Evolutionary conservation across 352 stramenopile species (phyloP).

Genomic region (Phytophthora pseudosyringae): DNA sequence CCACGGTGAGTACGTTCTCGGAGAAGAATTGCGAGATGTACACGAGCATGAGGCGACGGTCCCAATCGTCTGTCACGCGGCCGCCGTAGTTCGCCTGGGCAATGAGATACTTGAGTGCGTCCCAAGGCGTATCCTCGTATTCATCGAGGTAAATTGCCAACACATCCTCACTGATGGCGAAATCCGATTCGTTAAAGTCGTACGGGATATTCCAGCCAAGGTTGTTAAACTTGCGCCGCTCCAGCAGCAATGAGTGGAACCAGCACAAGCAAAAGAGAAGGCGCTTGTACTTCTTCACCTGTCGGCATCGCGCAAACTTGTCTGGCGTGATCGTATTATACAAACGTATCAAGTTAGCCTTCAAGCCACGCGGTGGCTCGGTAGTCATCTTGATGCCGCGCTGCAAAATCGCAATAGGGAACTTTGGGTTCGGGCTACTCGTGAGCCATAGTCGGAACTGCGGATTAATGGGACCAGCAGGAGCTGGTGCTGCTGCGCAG

Average conservation of each 20-base stretch:
- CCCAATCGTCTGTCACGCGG: constrained; percentile 96
- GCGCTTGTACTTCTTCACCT: constrained; percentile 92
- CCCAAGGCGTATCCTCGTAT: constrained; percentile 93
- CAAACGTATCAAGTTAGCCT: constrained; percentile 93
- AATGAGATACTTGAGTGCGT: constrained; percentile 96
- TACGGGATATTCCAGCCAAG: constrained; percentile 98
- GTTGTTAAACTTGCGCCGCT: constrained; percentile 97
- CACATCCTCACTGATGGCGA: constrained; percentile 96
- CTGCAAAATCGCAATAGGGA: constrained; percentile 96
- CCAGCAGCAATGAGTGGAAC: constrained; percentile 96
- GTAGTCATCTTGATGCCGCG: constrained; percentile 97
- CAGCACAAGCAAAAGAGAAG: constrained; percentile 95
- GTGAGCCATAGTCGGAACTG: constrained; percentile 95
- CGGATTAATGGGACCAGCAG: constrained; percentile 62
- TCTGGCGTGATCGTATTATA: constrained; percentile 94
- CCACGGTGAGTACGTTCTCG: constrained; percentile 84
- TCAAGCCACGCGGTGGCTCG: constrained; percentile 92
- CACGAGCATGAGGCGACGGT: constrained; percentile 94
- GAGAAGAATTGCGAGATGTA: constrained; percentile 97
- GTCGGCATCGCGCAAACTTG: constrained; percentile 84
- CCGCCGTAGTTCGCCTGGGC: constrained; percentile 97
- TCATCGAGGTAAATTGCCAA: constrained; percentile 95
- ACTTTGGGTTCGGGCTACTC: constrained; percentile 93
- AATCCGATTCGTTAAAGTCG: constrained; percentile 98
- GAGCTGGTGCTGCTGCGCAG: constrained; percentile 53